phyloP scores from a whole-genome alignment of 2,329 filamentous ascomycete species.

The Amauroascus verrucosus region DNA sequence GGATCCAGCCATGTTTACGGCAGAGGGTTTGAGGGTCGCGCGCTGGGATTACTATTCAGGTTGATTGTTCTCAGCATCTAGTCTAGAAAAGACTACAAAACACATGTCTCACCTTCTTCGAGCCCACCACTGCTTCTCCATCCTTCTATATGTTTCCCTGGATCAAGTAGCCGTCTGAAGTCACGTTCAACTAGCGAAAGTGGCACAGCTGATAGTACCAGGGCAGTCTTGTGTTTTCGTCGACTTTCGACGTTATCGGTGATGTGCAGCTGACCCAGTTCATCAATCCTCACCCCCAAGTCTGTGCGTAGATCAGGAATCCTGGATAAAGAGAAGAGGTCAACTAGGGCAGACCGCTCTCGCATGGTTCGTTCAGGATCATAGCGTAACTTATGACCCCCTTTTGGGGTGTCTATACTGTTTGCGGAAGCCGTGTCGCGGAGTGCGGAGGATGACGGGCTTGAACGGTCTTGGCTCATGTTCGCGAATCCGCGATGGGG shows the following conservation, averaged over 20 bases:
- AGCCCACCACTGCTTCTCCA: slow-evolving; percentile 15
- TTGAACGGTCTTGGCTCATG: background rate
- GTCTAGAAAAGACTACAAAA: background rate
- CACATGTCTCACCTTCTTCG: slow-evolving; percentile 14
- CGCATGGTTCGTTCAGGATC: slow-evolving; percentile 9
- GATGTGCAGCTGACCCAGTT: slow-evolving; percentile 14
- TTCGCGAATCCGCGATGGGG: background rate
- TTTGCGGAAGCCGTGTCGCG: too few relatives aligned
- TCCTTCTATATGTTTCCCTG: slow-evolving; percentile 14
- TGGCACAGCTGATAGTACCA: slow-evolving; percentile 16
- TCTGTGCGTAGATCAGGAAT: slow-evolving; percentile 15
- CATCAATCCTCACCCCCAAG: slow-evolving; percentile 14
- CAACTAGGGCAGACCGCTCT: slow-evolving; percentile 11
- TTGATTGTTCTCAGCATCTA: background rate
- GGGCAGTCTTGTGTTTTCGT: slow-evolving; percentile 17
- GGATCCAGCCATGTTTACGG: slow-evolving; percentile 17
- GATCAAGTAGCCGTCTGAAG: slow-evolving; percentile 14
- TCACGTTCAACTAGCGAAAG: slow-evolving; percentile 18
- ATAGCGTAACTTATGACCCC: slow-evolving; percentile 13
- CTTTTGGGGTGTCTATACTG: slow-evolving; percentile 3
- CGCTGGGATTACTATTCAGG: slow-evolving; percentile 17
- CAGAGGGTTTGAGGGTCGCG: slow-evolving; percentile 16
- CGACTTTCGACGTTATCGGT: slow-evolving; percentile 12
- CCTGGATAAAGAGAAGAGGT: slow-evolving; percentile 17
- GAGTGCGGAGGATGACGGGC: background rate